A percentile compares a stretch with the other conserved stretches of the same genome.
Conservation (phyloP, 2,329 filamentous ascomycete species). For the Elsinoe fawcettii region DNA sequence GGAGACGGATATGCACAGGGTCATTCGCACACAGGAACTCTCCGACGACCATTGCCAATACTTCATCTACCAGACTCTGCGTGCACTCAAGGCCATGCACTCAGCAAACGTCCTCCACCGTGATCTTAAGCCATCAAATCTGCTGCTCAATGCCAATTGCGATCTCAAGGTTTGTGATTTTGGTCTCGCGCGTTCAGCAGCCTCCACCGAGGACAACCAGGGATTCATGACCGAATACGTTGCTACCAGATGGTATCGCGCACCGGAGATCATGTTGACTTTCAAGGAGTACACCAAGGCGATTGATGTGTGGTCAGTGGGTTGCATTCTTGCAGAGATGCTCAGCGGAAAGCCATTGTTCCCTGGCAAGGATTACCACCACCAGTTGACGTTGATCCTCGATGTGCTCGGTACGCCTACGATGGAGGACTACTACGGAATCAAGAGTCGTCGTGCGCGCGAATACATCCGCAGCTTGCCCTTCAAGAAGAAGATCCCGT, state of each 20-base stretch:
- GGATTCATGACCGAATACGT: constrained; percentile 99
- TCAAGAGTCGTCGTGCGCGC: constrained; percentile 93
- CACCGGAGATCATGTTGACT: constrained; percentile 98
- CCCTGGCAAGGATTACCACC: constrained; percentile 98
- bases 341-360: constrained; percentile 96
- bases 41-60: constrained; percentile 99
- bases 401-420: constrained; percentile 96
- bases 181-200: constrained; percentile 82
- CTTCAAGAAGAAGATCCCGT: constrained; percentile 68
- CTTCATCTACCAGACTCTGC: constrained; percentile 98
- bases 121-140: constrained; percentile 94
- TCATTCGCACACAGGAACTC: constrained; percentile 95
- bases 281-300: constrained; percentile 99
- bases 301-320: constrained; percentile 98
- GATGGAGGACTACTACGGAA: constrained; percentile 99
- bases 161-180: constrained; percentile 99
- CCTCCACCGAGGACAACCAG: constrained; percentile 98
- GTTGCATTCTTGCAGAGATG: constrained; percentile 98
- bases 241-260: constrained; percentile 96
- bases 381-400: constrained; percentile 92
- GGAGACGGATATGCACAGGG: constrained; percentile 99
- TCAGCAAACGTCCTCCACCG: constrained; percentile 96
- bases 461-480: constrained; percentile 88
- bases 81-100: constrained; percentile 97
- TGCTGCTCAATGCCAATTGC: constrained; percentile 96